Evolutionary conservation across 257 asterid genomes (phyloP), one percentile per base, ranked within the genome.

Genomic region (Capsicum pubescens): DNA sequence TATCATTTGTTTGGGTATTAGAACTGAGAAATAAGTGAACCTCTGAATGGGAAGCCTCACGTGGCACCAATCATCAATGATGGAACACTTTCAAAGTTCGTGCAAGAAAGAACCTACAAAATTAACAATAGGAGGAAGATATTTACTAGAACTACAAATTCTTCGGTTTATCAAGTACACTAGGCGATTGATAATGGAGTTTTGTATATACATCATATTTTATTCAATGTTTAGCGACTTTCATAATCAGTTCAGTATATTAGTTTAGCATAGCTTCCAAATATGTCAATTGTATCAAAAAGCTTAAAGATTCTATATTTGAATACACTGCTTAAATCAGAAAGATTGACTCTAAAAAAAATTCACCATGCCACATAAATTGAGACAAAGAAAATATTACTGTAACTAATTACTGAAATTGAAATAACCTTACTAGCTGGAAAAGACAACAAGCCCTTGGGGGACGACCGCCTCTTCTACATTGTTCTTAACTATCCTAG

Each of bases 91-190:
- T 90, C 99, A 1, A 93, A 87, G 83, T 91, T 90, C 74, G 83
- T 91, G 92, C 95, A 93, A 78, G 88, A 97, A 39, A 90, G 83
- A 90, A 92, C 55, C 85, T 88, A 83, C 94, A 89, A 86, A 87
- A 81, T 87, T 56, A 83, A 81, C 21, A 52, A 68, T 83, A 93
- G 89, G 90, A 93, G 92, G 50, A 94, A 93, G 83, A 87, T 94
- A 84, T 94, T 93, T 87, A 91, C 97, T 46, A 97, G 97, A 76
- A 72, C 95, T 0, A 92, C 94, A 8, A 94, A 94, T 87, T 87
- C 89, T 26, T 84, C 88, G 5, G 95, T 95, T 81, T 92, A 97
- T 89, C 94, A 92, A 97, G 98, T 94, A 90, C 70, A 76, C 14
- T 10, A 9, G 59, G 42, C 0, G 36, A 36, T 35, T 63, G 42